These are phyloP conservation scores for Bryum argenteum DNA, from an alignment of 225 moss, liverwort and hornwort species.

Conservation along the genomic window DNA sequence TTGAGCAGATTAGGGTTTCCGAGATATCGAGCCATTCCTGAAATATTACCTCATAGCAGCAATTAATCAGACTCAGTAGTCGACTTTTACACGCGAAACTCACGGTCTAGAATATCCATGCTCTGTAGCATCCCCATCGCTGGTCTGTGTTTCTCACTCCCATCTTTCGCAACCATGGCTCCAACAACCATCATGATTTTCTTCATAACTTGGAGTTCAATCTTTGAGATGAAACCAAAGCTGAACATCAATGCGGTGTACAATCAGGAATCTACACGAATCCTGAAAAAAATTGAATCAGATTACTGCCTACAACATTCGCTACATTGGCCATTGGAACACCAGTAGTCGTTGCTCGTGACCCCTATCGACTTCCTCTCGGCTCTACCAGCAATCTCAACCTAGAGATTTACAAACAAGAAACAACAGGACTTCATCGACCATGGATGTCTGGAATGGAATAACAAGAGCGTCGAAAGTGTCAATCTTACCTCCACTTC, in stretches of 20 bases:
- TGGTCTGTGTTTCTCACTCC: too few species aligned
- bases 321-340: too few species aligned
- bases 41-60: neutral
- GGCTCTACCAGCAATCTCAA: neutral
- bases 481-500: conserved; percentile 11
- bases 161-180: too few species aligned
- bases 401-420: neutral
- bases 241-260: too few species aligned
- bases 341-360: neutral
- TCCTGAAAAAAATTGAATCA: too few species aligned
- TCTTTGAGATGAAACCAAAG: too few species aligned
- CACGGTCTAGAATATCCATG: neutral
- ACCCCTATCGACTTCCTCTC: neutral
- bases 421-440: neutral
- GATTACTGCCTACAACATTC: too few species aligned
- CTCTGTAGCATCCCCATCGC: too few species aligned
- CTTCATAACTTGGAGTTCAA: too few species aligned
- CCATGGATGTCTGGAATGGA: neutral
- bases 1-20: neutral
- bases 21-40: neutral
- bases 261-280: too few species aligned
- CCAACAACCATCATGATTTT: too few species aligned
- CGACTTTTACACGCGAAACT: neutral
- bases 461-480: neutral
- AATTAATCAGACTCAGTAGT: neutral